Evolutionary conservation across 129 eudicot species (phyloP).

Genomic region (Tanacetum coccineum): DNA sequence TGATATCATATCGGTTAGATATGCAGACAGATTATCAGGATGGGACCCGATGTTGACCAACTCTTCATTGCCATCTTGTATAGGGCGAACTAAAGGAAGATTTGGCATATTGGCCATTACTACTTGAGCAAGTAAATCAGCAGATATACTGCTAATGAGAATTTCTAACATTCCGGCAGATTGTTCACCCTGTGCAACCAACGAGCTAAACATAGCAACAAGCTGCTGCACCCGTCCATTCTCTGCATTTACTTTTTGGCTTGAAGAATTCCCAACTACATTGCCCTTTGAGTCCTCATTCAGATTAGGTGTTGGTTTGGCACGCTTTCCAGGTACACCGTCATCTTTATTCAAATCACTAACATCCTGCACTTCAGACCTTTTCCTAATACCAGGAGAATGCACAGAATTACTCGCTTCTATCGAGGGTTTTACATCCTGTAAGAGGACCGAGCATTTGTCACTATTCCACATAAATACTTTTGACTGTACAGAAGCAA

Average conservation of each 20-base stretch:
- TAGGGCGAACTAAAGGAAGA: conserved; percentile 68
- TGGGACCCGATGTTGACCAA: conserved; percentile 24
- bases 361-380: conserved; percentile 35
- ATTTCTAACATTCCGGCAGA: conserved; percentile 79
- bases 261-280: conserved; percentile 28
- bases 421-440: conserved; percentile 65
- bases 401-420: conserved; percentile 32
- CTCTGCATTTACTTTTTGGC: conserved; percentile 41
- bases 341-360: conserved; percentile 31
- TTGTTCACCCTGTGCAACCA: conserved; percentile 98
- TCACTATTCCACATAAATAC: conserved; percentile 14
- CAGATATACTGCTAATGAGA: conserved; percentile 87
- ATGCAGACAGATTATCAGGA: conserved; percentile 51
- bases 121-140: conserved; percentile 90
- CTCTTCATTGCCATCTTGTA: conserved; percentile 45
- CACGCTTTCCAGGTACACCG: conserved; percentile 68
- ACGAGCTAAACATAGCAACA: conserved; percentile 78
- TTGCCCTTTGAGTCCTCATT: conserved; percentile 31
- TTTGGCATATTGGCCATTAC: conserved; percentile 85
- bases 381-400: conserved; percentile 52
- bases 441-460: conserved; percentile 22
- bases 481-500: not conserved
- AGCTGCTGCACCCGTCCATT: conserved; percentile 86
- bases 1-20: conserved; percentile 51
- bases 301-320: conserved; percentile 39